Conservation (phyloP, 306 rosid genomes). For the Malus fusca region DNA sequence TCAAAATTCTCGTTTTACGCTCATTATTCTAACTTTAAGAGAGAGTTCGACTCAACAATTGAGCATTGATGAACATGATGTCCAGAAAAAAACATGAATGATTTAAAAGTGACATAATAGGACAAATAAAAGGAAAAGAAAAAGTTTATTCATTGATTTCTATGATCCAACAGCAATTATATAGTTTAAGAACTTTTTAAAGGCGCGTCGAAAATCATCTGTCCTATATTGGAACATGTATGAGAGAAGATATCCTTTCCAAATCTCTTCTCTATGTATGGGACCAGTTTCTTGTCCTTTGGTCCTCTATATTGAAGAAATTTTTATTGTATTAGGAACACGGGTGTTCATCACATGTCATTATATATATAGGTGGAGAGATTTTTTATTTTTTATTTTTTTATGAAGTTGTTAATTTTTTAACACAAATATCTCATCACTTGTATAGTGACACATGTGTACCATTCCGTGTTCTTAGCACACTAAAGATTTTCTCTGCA, state of each 20-base stretch:
- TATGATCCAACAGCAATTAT: neutral
- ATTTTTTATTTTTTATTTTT: too few species aligned
- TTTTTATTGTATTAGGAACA: too few species aligned
- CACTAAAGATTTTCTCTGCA: neutral
- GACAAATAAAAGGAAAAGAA: neutral
- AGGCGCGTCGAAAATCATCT: constrained; percentile 1
- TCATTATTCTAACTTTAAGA: too few species aligned
- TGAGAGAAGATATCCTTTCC: neutral
- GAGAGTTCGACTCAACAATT: neutral
- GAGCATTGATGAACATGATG: too few species aligned
- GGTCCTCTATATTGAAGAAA: neutral
- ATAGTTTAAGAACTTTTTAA: neutral
- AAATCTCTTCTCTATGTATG: neutral
- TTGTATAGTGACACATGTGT: too few species aligned
- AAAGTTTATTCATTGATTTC: neutral
- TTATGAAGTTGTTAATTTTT: too few species aligned
- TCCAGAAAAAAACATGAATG: neutral
- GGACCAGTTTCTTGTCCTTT: neutral
- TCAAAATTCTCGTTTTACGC: too few species aligned
- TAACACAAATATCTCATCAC: too few species aligned
- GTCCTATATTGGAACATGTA: neutral
- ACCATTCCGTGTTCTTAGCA: too few species aligned
- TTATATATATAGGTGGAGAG: too few species aligned
- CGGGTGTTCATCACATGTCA: too few species aligned
- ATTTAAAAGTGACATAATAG: neutral